phyloP scores from a whole-genome alignment of 2,329 filamentous ascomycete species.

The Gliomastix tumulicola region DNA sequence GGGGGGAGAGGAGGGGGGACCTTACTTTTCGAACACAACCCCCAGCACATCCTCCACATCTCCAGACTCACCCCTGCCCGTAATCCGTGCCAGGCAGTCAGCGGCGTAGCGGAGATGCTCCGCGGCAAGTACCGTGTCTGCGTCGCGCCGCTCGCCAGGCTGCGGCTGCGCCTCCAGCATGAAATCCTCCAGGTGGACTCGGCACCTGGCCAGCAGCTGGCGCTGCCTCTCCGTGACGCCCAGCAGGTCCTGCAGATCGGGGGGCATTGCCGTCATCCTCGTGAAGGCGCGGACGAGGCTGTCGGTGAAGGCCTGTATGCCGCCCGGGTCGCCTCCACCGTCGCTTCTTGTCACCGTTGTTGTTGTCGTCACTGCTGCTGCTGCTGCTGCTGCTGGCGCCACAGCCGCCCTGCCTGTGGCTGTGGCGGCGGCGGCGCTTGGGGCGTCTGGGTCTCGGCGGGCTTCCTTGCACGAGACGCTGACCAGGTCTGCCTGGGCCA shows the following conservation, averaged over 20 bases:
- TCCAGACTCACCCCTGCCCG: constrained; percentile 73
- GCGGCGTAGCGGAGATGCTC: constrained; percentile 82
- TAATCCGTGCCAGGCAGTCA: constrained; percentile 76
- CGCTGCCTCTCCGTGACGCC: constrained; percentile 88
- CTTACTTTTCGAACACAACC: constrained; percentile 95
- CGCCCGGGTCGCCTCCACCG: constrained; percentile 54
- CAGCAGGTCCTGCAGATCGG: constrained; percentile 73
- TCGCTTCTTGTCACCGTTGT: too few relatives aligned
- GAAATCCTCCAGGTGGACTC: constrained; percentile 66
- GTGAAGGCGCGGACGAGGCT: constrained; percentile 62
- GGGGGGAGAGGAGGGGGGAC: neutral
- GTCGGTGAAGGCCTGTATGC: constrained; percentile 62
- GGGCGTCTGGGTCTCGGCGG: too few relatives aligned
- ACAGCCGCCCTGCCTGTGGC: constrained; percentile 2
- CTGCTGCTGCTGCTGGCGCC: neutral
- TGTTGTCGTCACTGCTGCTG: neutral
- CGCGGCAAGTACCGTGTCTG: constrained; percentile 84
- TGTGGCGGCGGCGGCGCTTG: constrained; percentile 7
- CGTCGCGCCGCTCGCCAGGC: constrained; percentile 33
- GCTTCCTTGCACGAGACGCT: constrained; percentile 68
- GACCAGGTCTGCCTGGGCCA: constrained; percentile 18
- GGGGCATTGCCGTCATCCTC: constrained; percentile 62
- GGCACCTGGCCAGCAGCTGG: constrained; percentile 69
- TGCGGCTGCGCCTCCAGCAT: constrained; percentile 45
- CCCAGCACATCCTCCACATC: constrained; percentile 95